phyloP scores from a whole-genome alignment of 78 protist species.

The Planoprotostelium fungivorum region DNA sequence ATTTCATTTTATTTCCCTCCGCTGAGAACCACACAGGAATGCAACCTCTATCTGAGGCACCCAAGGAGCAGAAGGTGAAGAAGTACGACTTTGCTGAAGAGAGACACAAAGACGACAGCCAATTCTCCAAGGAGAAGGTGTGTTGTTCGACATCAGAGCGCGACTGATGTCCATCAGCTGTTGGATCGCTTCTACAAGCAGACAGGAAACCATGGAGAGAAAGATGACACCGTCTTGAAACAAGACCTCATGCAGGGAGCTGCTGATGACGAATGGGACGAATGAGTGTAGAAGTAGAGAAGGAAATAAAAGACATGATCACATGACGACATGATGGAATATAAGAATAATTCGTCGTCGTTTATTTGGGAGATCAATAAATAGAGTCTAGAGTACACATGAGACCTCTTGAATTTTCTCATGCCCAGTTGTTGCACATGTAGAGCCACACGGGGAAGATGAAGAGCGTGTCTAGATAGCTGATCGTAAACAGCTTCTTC shows the following conservation, averaged over 20 bases:
- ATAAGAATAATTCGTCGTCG: too few species aligned
- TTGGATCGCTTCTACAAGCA: not conserved
- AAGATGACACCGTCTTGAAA: not conserved
- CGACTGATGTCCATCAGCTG: not conserved
- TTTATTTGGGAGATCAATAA: too few species aligned
- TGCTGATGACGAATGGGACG: not conserved
- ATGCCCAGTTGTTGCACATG: not conserved
- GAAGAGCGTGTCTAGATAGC: not conserved
- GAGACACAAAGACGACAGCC: not conserved
- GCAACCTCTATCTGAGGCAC: not conserved
- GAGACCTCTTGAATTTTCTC: too few species aligned
- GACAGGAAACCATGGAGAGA: not conserved
- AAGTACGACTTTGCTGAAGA: not conserved
- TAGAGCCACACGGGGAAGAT: not conserved
- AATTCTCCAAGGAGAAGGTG: not conserved
- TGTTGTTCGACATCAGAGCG: not conserved
- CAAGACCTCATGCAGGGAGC: not conserved
- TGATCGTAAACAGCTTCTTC: not conserved
- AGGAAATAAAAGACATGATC: too few species aligned
- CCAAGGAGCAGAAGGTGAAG: not conserved
- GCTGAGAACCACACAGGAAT: constrained; percentile 8
- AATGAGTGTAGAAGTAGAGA: too few species aligned
- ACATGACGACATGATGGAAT: too few species aligned
- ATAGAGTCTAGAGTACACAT: too few species aligned
- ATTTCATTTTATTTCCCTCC: constrained; percentile 35